These are phyloP conservation scores for Moesziomyces sp. DNA, from an alignment of 1,284 basidiomycete genomes.

Conservation along the genomic window DNA sequence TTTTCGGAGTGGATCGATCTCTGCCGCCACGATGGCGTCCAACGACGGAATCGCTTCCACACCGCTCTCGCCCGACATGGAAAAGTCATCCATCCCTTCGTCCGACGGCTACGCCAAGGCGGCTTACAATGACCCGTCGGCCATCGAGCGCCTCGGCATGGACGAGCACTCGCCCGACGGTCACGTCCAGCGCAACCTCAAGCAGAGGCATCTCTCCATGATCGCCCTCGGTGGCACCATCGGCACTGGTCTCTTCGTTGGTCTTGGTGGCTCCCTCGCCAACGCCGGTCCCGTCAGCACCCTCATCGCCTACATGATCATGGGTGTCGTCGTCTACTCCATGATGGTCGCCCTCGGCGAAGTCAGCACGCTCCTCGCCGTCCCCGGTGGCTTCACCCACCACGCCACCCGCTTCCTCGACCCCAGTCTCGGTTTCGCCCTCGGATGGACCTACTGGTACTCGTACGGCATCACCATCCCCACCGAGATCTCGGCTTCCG, in stretches of 20 bases:
- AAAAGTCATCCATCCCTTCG: slow-evolving; percentile 27
- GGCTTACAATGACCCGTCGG: slow-evolving; percentile 7
- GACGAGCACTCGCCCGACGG: slow-evolving; percentile 36
- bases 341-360: slow-evolving; percentile 70
- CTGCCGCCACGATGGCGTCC: slow-evolving; percentile 17
- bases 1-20: neutral
- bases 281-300: slow-evolving; percentile 70
- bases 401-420: slow-evolving; percentile 83
- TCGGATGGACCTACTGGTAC: slow-evolving; percentile 75
- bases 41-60: slow-evolving; percentile 8
- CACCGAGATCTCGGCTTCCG: slow-evolving; percentile 75
- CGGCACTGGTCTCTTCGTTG: slow-evolving; percentile 74
- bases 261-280: slow-evolving; percentile 74
- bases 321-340: slow-evolving; percentile 59
- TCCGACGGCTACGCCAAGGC: slow-evolving; percentile 26
- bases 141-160: slow-evolving; percentile 35
- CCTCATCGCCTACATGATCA: slow-evolving; percentile 67
- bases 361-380: slow-evolving; percentile 72
- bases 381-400: slow-evolving; percentile 79
- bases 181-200: slow-evolving; percentile 40
- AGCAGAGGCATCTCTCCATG: slow-evolving; percentile 58
- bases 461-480: slow-evolving; percentile 73
- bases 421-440: slow-evolving; percentile 75
- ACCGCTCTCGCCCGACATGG: slow-evolving; percentile 24
- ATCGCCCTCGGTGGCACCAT: slow-evolving; percentile 63